Base-by-base conservation (phyloP, 2,329 filamentous ascomycete genomes). In the Fusarium gaditjirri region DNA sequence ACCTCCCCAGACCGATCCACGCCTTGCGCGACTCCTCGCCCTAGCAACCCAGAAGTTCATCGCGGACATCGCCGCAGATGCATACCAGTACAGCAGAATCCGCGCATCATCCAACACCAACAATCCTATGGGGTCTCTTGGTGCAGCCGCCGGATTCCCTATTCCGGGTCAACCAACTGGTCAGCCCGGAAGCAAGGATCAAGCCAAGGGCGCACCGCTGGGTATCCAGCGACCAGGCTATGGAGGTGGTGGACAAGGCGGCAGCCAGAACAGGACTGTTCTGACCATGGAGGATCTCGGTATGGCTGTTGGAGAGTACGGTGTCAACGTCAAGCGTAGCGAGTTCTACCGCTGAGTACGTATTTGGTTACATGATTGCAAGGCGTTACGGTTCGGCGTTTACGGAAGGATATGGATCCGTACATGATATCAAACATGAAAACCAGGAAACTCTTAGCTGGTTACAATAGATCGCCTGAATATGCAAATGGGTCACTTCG, bases 11-110 rank as follows among this genome's bases (percentile, higher is more conserved):
- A 97, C 94, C 57, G 94, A 97, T 77, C 92, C 92, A 25, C 94
- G 95, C 65, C 92, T 99, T 33, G 94, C 95, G 27, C 94, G 95
- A 52, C 92, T 99, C 6, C 92, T 99, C 46, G 95, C 96, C 5
- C 92, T 99, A 13, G 96, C 96, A n/a, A 97, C 96, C 0, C 96
- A 99, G 80, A 99, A 99, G 81, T 99, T 99, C 86, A 93, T 99
- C 77, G 95, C 96, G 65, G 96, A 99, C 81, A 94, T 99, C 73
- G 96, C 96, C 4, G 95, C 96, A 63, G 96, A 99, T 81, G 94
- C 96, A 6, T 99, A 99, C 82, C 96, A 99, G 83, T 98, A 98
- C 86, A 94, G 93, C 68, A 94, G 95, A 58, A 98, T 99, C 78
- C 92, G 96, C 43, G 93, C 94, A n/a, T 95, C 93, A 27, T 94